phyloP scores from a whole-genome alignment of 345 rosid species.

The Lepidium africanum region DNA sequence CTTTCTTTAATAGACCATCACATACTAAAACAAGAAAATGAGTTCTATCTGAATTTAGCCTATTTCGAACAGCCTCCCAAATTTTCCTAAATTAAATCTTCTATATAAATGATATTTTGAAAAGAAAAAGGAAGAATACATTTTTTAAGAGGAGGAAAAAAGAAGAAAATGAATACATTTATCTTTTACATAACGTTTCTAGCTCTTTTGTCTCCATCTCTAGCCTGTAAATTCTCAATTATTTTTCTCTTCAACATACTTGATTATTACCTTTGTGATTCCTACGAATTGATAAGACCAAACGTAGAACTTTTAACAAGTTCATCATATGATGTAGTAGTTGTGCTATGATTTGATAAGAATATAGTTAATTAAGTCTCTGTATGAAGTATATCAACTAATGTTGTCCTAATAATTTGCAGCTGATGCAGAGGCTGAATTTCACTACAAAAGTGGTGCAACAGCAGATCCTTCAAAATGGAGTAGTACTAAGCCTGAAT shows the following conservation, averaged over 20 bases:
- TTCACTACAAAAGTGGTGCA: conserved; percentile 18
- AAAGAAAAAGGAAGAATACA: not conserved
- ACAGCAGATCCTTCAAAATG: conserved; percentile 20
- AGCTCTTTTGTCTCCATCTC: conserved; percentile 11
- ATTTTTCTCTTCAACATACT: not conserved
- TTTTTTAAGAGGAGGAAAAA: not conserved
- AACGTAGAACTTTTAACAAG: not conserved
- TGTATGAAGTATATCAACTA: not conserved
- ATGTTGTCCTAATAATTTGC: not conserved
- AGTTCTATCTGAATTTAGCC: conserved; percentile 6
- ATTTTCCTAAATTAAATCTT: not conserved
- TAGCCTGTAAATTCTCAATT: conserved; percentile 12
- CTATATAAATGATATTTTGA: conserved; percentile 1
- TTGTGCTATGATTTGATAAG: not conserved
- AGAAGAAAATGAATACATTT: conserved; percentile 4
- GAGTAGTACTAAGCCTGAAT: not conserved
- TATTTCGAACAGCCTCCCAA: not conserved
- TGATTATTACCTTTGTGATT: not conserved
- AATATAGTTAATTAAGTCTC: not conserved
- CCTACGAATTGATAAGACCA: not conserved
- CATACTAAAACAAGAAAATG: conserved; percentile 11
- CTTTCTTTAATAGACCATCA: not conserved
- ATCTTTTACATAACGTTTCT: conserved; percentile 13
- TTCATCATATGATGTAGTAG: not conserved
- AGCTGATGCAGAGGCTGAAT: conserved; percentile 12